A percentile compares a stretch with the other conserved stretches of the same genome.
Evolutionary conservation across 2,329 filamentous ascomycete species (phyloP).

Genomic region (Albophoma yamanashiensis): DNA sequence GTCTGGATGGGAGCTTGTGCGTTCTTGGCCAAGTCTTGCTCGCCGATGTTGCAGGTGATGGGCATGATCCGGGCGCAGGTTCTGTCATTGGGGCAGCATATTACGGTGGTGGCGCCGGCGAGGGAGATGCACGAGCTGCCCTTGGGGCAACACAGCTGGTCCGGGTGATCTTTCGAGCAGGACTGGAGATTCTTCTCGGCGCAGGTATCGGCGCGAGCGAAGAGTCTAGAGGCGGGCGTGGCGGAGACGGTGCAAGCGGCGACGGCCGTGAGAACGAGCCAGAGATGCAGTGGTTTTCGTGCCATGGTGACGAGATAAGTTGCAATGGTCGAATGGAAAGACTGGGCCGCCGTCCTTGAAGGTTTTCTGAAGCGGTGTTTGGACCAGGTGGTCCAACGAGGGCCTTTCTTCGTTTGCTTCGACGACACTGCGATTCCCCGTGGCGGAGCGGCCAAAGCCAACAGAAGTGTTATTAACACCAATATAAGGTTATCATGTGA

Average conservation of each 20-base stretch:
- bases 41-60: constrained; percentile 51
- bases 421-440: not conserved
- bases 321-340: not conserved
- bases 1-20: constrained; percentile 56
- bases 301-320: not conserved
- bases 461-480: not conserved
- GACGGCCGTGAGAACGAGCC: constrained; percentile 4
- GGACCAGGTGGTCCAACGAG: not conserved
- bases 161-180: constrained; percentile 47
- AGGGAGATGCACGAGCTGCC: constrained; percentile 46
- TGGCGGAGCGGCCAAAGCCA: not conserved
- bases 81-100: constrained; percentile 55
- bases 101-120: constrained; percentile 52
- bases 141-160: constrained; percentile 55
- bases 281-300: not conserved
- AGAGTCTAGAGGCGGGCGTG: constrained; percentile 17
- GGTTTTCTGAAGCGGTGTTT: not conserved
- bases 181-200: constrained; percentile 34
- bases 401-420: not conserved
- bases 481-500: not conserved
- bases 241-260: not conserved
- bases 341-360: too few species aligned
- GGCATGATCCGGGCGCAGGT: constrained; percentile 52
- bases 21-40: constrained; percentile 47
- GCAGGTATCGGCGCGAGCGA: constrained; percentile 38